Evolutionary conservation across 1,139 yeast species (phyloP).

Genomic region (Arxiozyma telluris): DNA sequence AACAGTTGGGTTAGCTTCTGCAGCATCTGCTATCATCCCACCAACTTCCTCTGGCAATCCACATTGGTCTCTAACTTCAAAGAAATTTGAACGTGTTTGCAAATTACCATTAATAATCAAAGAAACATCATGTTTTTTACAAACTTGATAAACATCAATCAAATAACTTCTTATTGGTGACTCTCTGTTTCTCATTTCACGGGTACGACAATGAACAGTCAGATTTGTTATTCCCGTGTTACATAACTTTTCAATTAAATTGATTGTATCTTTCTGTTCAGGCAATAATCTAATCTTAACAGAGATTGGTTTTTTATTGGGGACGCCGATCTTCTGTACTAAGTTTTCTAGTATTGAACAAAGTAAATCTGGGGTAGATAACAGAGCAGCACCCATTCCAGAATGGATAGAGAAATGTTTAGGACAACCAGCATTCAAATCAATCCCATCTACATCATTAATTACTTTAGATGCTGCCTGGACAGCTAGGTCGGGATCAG

Average conservation of each 20-base stretch:
- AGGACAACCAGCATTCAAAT: slow-evolving; percentile 94
- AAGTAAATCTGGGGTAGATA: slow-evolving; percentile 70
- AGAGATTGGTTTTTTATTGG: slow-evolving; percentile 70
- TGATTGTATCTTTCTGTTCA: slow-evolving; percentile 48
- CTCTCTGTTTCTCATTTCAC: slow-evolving; percentile 84
- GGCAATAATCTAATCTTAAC: slow-evolving; percentile 80
- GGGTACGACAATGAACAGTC: slow-evolving; percentile 86
- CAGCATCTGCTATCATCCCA: slow-evolving; percentile 89
- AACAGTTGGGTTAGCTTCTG: slow-evolving; percentile 78
- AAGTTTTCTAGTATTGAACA: slow-evolving; percentile 57
- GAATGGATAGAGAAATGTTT: slow-evolving; percentile 80
- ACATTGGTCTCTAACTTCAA: slow-evolving; percentile 42
- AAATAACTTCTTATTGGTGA: slow-evolving; percentile 62
- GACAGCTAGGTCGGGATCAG: slow-evolving; percentile 77
- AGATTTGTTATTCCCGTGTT: slow-evolving; percentile 75
- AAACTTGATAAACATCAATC: slow-evolving; percentile 50
- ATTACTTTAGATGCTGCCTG: slow-evolving; percentile 76
- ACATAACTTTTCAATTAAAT: slow-evolving; percentile 54
- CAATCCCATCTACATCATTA: slow-evolving; percentile 83
- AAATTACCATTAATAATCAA: slow-evolving; percentile 79
- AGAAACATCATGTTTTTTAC: slow-evolving; percentile 56
- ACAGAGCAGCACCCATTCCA: slow-evolving; percentile 95
- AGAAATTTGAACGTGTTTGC: slow-evolving; percentile 45
- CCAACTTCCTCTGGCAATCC: slow-evolving; percentile 49
- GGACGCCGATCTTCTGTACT: slow-evolving; percentile 73